Conservation (phyloP, 2,329 filamentous ascomycete genomes). For the Cordyceps javanica region DNA sequence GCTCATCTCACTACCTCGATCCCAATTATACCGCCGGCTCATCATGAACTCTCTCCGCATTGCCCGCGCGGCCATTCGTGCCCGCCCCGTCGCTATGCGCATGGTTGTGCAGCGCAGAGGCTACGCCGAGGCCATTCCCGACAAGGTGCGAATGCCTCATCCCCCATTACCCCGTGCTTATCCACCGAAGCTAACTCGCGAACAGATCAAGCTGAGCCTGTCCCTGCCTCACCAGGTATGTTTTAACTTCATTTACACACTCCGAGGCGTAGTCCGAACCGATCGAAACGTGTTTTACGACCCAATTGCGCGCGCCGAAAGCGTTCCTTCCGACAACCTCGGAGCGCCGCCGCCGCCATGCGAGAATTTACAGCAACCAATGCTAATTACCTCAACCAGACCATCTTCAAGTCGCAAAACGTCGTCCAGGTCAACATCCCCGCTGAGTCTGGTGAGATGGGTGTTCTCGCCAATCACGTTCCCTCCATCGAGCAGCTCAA, state of each 20-base stretch:
- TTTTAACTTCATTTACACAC: constrained; percentile 15
- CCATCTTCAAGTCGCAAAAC: constrained; percentile 62
- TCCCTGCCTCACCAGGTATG: constrained; percentile 97
- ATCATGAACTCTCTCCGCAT: constrained; percentile 93
- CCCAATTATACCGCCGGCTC: constrained; percentile 38
- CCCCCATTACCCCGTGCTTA: constrained; percentile 7
- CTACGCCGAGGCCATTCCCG: constrained; percentile 81
- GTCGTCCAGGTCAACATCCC: constrained; percentile 97
- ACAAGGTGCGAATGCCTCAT: constrained; percentile 55
- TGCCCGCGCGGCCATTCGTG: constrained; percentile 82
- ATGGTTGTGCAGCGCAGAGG: constrained; percentile 76
- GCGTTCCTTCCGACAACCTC: constrained; percentile 13
- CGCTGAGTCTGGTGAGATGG: constrained; percentile 98
- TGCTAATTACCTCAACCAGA: constrained; percentile 56
- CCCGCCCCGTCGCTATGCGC: constrained; percentile 69
- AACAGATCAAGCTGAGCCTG: constrained; percentile 91
- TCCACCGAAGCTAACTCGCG: constrained; percentile 19
- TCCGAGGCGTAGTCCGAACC: not conserved
- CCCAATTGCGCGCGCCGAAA: constrained; percentile 21
- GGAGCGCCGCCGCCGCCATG: not conserved
- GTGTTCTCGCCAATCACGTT: constrained; percentile 98
- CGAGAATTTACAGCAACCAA: constrained; percentile 11
- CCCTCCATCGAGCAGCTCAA: constrained; percentile 98
- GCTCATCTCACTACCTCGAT: constrained; percentile 40
- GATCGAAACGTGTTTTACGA: constrained; percentile 19